Conservation (phyloP, 2,329 filamentous ascomycete species). For the Emergomyces orientalis region DNA sequence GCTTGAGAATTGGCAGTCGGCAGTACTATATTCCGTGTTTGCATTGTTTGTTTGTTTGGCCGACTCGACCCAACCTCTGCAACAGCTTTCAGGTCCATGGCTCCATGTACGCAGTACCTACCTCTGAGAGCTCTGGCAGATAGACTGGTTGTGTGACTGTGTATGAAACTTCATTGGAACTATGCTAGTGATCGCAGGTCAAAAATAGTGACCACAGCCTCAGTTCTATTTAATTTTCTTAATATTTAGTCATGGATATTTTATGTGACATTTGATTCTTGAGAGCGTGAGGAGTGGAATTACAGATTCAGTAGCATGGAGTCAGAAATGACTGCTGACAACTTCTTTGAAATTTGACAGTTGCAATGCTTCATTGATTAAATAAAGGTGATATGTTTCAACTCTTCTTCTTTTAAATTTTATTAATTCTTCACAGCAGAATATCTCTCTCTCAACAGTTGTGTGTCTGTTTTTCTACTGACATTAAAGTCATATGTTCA, state of each 20-base stretch:
- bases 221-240: too few species aligned
- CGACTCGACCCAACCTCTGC: too few species aligned
- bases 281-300: slow-evolving; percentile 89
- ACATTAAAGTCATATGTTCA: slow-evolving; percentile 2
- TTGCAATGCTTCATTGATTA: slow-evolving; percentile 90
- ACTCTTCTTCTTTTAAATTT: neutral
- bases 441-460: neutral
- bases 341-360: slow-evolving; percentile 93
- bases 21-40: neutral
- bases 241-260: slow-evolving; percentile 96
- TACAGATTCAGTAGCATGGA: slow-evolving; percentile 93
- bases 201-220: too few species aligned
- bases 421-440: neutral
- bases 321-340: slow-evolving; percentile 89
- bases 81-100: too few species aligned
- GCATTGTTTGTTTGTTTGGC: neutral
- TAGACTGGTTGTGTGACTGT: too few species aligned
- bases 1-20: neutral
- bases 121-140: too few species aligned
- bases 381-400: slow-evolving; percentile 62
- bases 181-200: too few species aligned
- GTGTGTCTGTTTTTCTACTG: neutral
- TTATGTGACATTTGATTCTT: slow-evolving; percentile 86
- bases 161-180: too few species aligned
- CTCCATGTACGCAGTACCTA: too few species aligned